Conservation (phyloP, 495 filamentous ascomycete species). For the Penicillium crystallinum region DNA sequence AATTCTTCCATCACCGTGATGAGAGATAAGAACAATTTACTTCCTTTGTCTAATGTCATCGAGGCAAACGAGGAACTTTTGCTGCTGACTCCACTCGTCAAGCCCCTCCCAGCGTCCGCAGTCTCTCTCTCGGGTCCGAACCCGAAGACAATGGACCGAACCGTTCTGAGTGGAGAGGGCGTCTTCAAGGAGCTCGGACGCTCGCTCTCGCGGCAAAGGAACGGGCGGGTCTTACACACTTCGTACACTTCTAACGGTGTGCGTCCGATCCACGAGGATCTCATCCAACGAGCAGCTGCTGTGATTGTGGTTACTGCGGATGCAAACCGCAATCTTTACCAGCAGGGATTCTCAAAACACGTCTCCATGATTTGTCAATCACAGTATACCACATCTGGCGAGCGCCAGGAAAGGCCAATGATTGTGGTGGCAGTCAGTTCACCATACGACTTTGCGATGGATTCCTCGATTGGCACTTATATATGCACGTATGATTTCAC, state of each 20-base stretch:
- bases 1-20: conserved; percentile 83
- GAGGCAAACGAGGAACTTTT: conserved; percentile 79
- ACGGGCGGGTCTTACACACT: conserved; percentile 78
- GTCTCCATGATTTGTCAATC: conserved; percentile 91
- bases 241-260: conserved; percentile 89
- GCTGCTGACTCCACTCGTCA: conserved; percentile 77
- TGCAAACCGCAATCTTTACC: conserved; percentile 84
- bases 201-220: conserved; percentile 72
- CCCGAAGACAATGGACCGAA: conserved; percentile 56
- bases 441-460: conserved; percentile 93
- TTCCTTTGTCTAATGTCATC: conserved; percentile 72
- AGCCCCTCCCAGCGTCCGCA: conserved; percentile 78
- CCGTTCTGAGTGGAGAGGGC: conserved; percentile 77
- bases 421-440: conserved; percentile 87
- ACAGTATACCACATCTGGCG: conserved; percentile 48
- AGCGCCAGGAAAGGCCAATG: conserved; percentile 58
- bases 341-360: conserved; percentile 87
- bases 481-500: conserved; percentile 94
- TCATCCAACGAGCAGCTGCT: conserved; percentile 79
- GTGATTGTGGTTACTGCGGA: conserved; percentile 87
- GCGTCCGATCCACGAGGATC: conserved; percentile 79
- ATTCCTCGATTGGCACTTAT: conserved; percentile 78
- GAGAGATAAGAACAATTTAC: conserved; percentile 69
- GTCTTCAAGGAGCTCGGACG: conserved; percentile 81
- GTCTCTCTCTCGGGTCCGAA: conserved; percentile 53